phyloP scores from a whole-genome alignment of 257 asterid species.

The Solanum corneliomulleri region DNA sequence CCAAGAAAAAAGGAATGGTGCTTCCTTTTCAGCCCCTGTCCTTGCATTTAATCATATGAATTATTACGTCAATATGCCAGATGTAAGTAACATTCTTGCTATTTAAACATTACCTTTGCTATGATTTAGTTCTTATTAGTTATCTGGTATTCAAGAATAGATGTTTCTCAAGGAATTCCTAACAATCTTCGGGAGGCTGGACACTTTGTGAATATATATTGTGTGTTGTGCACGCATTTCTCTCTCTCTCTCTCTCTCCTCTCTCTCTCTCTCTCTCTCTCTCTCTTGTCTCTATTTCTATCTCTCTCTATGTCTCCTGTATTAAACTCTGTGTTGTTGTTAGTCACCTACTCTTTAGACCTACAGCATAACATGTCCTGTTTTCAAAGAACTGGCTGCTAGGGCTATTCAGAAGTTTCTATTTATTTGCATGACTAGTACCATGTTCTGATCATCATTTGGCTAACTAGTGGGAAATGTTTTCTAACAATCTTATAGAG shows the following conservation, averaged over 20 bases:
- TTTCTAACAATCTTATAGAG: not conserved
- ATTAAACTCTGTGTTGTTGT: not conserved
- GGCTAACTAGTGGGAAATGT: not conserved
- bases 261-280: not conserved
- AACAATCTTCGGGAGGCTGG: not conserved
- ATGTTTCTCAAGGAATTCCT: not conserved
- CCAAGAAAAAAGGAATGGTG: slow-evolving; percentile 67
- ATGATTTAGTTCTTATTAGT: not conserved
- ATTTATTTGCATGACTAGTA: not conserved
- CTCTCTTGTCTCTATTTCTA: too few species aligned
- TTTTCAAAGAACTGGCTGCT: not conserved
- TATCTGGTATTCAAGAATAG: not conserved
- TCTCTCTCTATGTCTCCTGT: not conserved
- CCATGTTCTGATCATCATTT: not conserved
- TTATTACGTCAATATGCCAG: slow-evolving; percentile 89
- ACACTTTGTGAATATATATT: not conserved
- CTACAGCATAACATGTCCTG: not conserved
- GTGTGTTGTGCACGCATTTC: not conserved
- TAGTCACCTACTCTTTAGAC: not conserved
- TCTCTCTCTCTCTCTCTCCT: not conserved
- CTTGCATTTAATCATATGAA: slow-evolving; percentile 77
- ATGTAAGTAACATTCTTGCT: slow-evolving; percentile 38
- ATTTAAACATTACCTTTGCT: not conserved
- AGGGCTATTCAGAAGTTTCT: not conserved
- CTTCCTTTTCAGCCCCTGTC: slow-evolving; percentile 88